phyloP scores from a whole-genome alignment of 495 filamentous ascomycete species.

The Emericellopsis terricola region DNA sequence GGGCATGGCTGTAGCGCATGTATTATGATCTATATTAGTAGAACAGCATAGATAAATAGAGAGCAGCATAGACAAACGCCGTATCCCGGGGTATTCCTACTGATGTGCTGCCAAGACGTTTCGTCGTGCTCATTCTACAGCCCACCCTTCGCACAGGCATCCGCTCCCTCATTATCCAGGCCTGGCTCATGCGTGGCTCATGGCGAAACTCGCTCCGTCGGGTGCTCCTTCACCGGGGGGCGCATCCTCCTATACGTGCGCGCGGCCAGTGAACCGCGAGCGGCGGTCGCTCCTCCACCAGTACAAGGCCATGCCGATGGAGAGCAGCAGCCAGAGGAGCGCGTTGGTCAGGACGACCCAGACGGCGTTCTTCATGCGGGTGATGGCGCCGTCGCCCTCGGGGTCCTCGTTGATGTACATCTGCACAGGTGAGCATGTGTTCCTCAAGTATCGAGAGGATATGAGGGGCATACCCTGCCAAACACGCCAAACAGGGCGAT shows the following conservation, averaged over 20 bases:
- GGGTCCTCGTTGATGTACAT: conserved; percentile 56
- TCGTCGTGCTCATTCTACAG: background rate
- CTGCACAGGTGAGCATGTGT: too few species aligned
- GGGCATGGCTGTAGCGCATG: too few species aligned
- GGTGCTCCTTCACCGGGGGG: too few species aligned
- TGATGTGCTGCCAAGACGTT: too few species aligned
- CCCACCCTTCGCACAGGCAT: background rate
- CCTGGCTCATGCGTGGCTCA: too few species aligned
- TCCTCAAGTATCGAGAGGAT: background rate
- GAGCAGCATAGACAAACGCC: too few species aligned
- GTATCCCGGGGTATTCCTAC: too few species aligned
- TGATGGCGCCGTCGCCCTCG: conserved; percentile 37
- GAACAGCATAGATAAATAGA: too few species aligned
- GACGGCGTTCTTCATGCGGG: conserved; percentile 69
- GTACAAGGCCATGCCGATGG: conserved; percentile 20
- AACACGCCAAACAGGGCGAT: conserved; percentile 68
- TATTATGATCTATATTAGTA: too few species aligned
- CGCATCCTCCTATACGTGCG: conserved; percentile 15
- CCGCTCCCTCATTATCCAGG: background rate
- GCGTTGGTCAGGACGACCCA: conserved; percentile 66
- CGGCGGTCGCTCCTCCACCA: conserved; percentile 21
- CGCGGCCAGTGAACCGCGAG: conserved; percentile 30
- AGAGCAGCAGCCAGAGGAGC: conserved; percentile 50
- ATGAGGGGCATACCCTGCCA: conserved; percentile 23
- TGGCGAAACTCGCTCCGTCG: too few species aligned